These are phyloP conservation scores for Skeletonema tropicum DNA, from an alignment of 108 stramenopile species.

Conservation along the genomic window DNA sequence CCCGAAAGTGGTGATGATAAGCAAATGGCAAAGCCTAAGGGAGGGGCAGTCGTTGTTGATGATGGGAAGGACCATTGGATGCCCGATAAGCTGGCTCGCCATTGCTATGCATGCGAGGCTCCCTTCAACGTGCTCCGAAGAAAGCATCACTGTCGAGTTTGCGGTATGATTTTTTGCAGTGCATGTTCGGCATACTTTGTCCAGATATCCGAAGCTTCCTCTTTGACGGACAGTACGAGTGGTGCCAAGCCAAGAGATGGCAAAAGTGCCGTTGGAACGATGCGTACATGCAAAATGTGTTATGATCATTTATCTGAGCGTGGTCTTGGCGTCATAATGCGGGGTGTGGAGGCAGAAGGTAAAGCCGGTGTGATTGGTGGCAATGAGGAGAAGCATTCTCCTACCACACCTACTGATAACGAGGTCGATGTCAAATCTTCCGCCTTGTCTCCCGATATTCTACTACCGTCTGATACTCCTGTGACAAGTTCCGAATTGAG, in stretches of 20 bases:
- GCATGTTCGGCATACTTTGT: conserved; percentile 91
- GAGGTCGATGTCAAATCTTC: not conserved
- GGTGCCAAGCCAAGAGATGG: not conserved
- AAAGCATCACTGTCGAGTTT: conserved; percentile 97
- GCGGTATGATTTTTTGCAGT: conserved; percentile 97
- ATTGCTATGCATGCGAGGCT: conserved; percentile 93
- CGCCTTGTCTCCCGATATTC: conserved; percentile 9
- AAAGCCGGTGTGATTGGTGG: not conserved
- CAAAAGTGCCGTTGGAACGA: conserved; percentile 35
- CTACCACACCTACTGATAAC: not conserved
- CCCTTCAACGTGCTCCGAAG: conserved; percentile 95
- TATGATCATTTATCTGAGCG: conserved; percentile 69
- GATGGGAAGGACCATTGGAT: conserved; percentile 86
- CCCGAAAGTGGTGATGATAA: not conserved
- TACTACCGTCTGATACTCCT: conserved; percentile 18
- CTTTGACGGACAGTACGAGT: not conserved
- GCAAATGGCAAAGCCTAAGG: not conserved
- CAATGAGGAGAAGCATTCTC: conserved; percentile 10
- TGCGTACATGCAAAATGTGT: conserved; percentile 80
- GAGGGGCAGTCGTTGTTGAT: conserved; percentile 44
- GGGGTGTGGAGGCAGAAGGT: conserved; percentile 5
- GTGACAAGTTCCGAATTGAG: conserved; percentile 11
- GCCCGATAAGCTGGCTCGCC: conserved; percentile 89
- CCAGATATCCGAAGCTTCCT: conserved; percentile 45
- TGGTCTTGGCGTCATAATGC: conserved; percentile 50